Evolutionary conservation across 208 protist genomes (phyloP), one percentile per base, ranked within the genome.

Genomic region (Phytomonas francai): DNA sequence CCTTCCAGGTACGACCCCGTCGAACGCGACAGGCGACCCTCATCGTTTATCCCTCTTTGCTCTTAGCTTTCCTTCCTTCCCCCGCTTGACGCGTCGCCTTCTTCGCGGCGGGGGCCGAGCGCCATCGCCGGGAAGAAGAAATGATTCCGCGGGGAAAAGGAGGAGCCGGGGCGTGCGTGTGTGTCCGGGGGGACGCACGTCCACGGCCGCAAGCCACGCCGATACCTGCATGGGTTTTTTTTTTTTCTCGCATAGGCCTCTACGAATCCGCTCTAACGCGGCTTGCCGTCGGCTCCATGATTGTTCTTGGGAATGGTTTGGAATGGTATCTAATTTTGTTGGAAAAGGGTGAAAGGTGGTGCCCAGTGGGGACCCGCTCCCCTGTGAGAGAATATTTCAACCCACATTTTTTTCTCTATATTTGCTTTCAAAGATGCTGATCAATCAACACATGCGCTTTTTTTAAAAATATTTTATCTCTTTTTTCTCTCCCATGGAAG

Each of bases 351-450:
- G 14, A 49, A 9, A 19, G 39, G 14, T 3, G 39, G 1, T 19
- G 39, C 6, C 14, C 1, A 49, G 14, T 49, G 7, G 12, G 39
- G 39, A 19, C 12, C 14, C 14, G 0, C 19, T 70, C 34, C 63
- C 29, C 63, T 51, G 31, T 29, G 19, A 66, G 27, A 66, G 29
- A 11, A 54, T 34, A 56, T 57, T 49, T 29, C 34, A 54, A 62
- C 29, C 63, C 22, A 64, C 8, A 61, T 11, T 19, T 29, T 54
- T 36, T 28, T 32, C 58, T 30, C 45, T 59, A 42, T 61, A 42
- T 32, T 61, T 65, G 34, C 27, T 49, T 30, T 59, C 33, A 29
- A 49, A 27, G 27, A 19, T 27, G 12, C 56, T 58, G n/a, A 34
- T 33, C 28, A 57, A 68, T 19, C 36, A 33, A 32, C 49, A 12